Evolutionary conservation across 2,329 filamentous ascomycete species (phyloP).

Genomic region (Clarireedia paspali): DNA sequence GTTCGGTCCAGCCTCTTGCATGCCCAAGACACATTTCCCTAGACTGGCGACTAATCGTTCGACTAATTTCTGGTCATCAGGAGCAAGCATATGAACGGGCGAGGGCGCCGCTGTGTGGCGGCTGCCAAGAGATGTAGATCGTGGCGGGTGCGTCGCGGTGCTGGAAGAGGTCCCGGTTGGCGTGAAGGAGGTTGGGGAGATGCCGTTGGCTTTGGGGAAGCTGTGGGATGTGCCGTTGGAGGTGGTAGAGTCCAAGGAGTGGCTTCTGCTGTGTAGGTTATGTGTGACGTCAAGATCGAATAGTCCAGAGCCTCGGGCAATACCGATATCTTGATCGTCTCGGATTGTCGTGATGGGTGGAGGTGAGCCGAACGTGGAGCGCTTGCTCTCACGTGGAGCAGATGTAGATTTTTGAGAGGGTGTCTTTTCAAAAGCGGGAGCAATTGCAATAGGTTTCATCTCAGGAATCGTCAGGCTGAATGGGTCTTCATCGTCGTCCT

Average conservation of each 20-base stretch:
- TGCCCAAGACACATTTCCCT: conserved; percentile 50
- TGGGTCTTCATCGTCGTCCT: conserved; percentile 28
- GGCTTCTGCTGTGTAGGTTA: conserved; percentile 41
- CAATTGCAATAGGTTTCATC: too few relatives aligned
- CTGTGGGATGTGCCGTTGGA: conserved; percentile 48
- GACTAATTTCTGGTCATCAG: conserved; percentile 52
- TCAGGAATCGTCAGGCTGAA: background rate
- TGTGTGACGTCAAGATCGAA: conserved; percentile 36
- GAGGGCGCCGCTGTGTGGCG: conserved; percentile 16
- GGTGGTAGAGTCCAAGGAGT: conserved; percentile 31
- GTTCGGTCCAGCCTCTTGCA: conserved; percentile 47
- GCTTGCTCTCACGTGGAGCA: conserved; percentile 20
- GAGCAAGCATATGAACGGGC: conserved; percentile 27
- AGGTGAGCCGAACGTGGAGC: conserved; percentile 25
- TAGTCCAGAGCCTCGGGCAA: conserved; percentile 14
- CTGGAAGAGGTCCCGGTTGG: conserved; percentile 3
- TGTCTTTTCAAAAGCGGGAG: too few relatives aligned
- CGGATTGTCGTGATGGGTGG: conserved; percentile 9
- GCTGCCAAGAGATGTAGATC: conserved; percentile 10
- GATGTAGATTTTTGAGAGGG: background rate
- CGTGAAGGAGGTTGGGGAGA: conserved; percentile 4
- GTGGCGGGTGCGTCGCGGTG: background rate
- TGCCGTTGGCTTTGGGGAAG: conserved; percentile 45
- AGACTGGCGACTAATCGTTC: conserved; percentile 52
- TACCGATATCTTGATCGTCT: conserved; percentile 8